These are phyloP conservation scores for Warburgia ugandensis DNA, from an alignment of 164 flowering plant species.

Conservation along the genomic window DNA sequence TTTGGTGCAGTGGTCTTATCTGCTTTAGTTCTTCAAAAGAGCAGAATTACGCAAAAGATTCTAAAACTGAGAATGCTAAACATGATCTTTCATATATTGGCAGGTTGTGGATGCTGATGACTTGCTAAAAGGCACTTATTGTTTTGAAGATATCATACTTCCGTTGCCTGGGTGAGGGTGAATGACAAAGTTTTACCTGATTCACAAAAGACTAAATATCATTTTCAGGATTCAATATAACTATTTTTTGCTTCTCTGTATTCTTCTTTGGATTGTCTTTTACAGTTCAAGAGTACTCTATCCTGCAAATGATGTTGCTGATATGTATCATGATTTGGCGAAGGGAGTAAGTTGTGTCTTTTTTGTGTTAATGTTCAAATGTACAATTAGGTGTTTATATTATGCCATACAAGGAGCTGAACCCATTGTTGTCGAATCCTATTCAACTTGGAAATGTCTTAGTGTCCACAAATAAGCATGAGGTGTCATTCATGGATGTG, in stretches of 20 bases:
- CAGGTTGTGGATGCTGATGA: conserved; percentile 68
- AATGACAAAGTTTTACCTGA: not conserved
- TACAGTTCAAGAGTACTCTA: conserved; percentile 64
- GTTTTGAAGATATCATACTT: conserved; percentile 73
- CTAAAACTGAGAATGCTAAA: not conserved
- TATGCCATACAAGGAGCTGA: no score
- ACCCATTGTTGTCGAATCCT: no score
- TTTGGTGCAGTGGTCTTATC: not conserved
- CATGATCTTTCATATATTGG: conserved; percentile 6
- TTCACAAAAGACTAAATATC: not conserved
- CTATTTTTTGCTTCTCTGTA: not conserved
- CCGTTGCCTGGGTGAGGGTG: conserved; percentile 83
- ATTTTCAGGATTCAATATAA: not conserved
- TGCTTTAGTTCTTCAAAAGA: conserved; percentile 1
- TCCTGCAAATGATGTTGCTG: conserved; percentile 66
- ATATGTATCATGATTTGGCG: conserved; percentile 78
- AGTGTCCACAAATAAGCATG: no score
- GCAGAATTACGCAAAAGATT: not conserved
- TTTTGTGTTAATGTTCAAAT: not conserved
- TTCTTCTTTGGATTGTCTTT: conserved; percentile 11
- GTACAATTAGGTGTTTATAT: not conserved
- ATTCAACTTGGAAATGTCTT: not conserved
- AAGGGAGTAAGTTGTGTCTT: conserved; percentile 46
- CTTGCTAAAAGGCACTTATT: conserved; percentile 42
- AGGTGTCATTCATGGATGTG: no score